These are phyloP conservation scores for Ophiocordyceps robertsii DNA, from an alignment of 2,329 filamentous ascomycete genomes.

Conservation along the genomic window DNA sequence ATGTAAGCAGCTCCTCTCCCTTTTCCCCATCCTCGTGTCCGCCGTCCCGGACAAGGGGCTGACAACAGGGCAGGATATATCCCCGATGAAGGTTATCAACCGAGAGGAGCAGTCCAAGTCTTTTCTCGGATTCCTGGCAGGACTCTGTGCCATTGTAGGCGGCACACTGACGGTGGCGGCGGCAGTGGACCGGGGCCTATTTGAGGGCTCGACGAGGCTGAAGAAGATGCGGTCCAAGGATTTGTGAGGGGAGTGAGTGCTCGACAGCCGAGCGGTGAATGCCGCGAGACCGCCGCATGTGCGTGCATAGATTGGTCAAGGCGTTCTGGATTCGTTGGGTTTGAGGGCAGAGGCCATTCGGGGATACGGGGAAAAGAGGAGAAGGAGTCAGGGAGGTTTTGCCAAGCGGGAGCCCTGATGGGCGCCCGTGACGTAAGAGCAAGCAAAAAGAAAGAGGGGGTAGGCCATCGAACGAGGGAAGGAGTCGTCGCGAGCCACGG, in stretches of 20 bases:
- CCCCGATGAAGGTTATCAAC: slow-evolving; percentile 99
- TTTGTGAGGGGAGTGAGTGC: slow-evolving; percentile 21
- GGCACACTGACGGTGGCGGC: slow-evolving; percentile 93
- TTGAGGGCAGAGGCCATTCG: too few relatives aligned
- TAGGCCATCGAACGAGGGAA: too few relatives aligned
- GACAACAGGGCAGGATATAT: slow-evolving; percentile 59
- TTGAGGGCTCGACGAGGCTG: slow-evolving; percentile 72
- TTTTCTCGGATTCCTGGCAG: slow-evolving; percentile 84
- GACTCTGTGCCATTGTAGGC: slow-evolving; percentile 86
- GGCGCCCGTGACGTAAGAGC: too few relatives aligned
- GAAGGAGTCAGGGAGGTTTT: too few relatives aligned
- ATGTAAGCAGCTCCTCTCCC: slow-evolving; percentile 48
- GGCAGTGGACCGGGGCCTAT: slow-evolving; percentile 79
- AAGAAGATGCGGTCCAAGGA: slow-evolving; percentile 72
- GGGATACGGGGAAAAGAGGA: too few relatives aligned
- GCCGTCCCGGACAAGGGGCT: not conserved
- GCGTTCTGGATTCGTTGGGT: slow-evolving; percentile 5
- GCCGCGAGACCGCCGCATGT: too few relatives aligned
- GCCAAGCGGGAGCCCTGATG: too few relatives aligned
- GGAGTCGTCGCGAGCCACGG: too few relatives aligned
- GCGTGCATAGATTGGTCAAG: slow-evolving; percentile 3
- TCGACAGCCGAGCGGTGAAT: not conserved
- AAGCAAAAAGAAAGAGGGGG: too few relatives aligned
- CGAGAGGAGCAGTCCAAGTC: slow-evolving; percentile 81
- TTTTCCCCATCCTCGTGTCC: not conserved